Evolutionary conservation across 2,329 filamentous ascomycete genomes (phyloP).

Genomic region (Fonsecaea monophora): DNA sequence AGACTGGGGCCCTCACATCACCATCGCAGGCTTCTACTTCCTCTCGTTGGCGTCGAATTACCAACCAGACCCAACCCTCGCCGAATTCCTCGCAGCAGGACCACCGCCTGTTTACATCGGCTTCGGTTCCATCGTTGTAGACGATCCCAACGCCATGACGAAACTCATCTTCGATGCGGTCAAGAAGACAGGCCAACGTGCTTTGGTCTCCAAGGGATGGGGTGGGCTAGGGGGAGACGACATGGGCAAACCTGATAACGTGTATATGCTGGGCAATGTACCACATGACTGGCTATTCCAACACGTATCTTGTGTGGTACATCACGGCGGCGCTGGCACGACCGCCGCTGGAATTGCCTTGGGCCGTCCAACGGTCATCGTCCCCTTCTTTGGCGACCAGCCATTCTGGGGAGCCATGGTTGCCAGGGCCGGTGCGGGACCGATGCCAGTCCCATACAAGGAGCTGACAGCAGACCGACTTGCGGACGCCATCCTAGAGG

Average conservation of each 20-base stretch:
- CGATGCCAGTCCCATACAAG: conserved; percentile 72
- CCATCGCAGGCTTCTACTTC: conserved; percentile 79
- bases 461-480: conserved; percentile 70
- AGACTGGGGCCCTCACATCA: conserved; percentile 76
- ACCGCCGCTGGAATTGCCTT: conserved; percentile 86
- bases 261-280: conserved; percentile 83
- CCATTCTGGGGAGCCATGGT: conserved; percentile 84
- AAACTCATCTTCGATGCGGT: conserved; percentile 75
- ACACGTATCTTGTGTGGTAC: conserved; percentile 79
- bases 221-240: conserved; percentile 79
- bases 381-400: conserved; percentile 88
- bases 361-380: conserved; percentile 79
- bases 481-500: conserved; percentile 67
- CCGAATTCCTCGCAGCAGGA: conserved; percentile 70
- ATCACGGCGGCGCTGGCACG: conserved; percentile 89
- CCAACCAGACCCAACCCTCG: conserved; percentile 69
- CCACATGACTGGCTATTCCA: conserved; percentile 91
- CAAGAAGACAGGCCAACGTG: conserved; percentile 70
- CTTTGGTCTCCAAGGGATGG: conserved; percentile 87
- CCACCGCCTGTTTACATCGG: conserved; percentile 81
- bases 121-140: conserved; percentile 82
- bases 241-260: conserved; percentile 70
- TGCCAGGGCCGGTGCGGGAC: conserved; percentile 73
- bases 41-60: conserved; percentile 71
- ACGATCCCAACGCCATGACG: conserved; percentile 75